Base-by-base conservation (phyloP, 2,329 filamentous ascomycete species). In the Phymatotrichopsis omnivora region DNA sequence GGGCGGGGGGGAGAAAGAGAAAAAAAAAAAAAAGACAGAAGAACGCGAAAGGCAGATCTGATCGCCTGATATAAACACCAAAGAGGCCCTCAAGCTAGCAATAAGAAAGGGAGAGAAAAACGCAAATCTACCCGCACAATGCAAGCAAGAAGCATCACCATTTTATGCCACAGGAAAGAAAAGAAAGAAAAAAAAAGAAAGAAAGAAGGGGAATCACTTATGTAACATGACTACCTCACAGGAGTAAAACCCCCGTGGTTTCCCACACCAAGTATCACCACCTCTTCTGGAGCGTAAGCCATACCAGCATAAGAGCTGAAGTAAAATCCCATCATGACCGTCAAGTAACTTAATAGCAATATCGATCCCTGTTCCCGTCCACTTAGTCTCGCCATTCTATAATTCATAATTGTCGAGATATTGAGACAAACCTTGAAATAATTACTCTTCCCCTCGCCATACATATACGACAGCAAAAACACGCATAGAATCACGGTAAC, bases 381-480 rank as follows among this genome's bases (percentile, higher is more conserved):
- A 45, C 12, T 45, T 34, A 17, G n/a, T 36, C 33, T 36, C 33
- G 1, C 14, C 8, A 29, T 29, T 29, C 27, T 29, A 8, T 29
- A 29, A 8, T n/a, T 8, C n/a, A 8, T n/a, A 29, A 8, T 8
- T 29, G 27, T n/a, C 27, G 27, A n/a, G 27, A 29, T 29, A 29
- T 29, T n/a, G 17, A 29, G 38, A 39, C 52, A 19, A 30, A 57
- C 56, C 69, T 98, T 98, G 76, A 98, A 98, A 66, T 98, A 98
- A 65, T 98, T 98, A 70, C 87, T 96, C 76, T 98, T 98, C 30
- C 91, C 91, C 67, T 98, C 91, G 40, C 89, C 85, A 58, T 96
- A 93, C 71, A 98, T 89, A 69, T 96, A 94, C 60, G 86, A 94
- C 55, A 98, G 76, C 45, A 98, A 68, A 68, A 98, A 94, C 14